Evolutionary conservation across 306 rosid species (phyloP).

Genomic region (Vigna angularis): DNA sequence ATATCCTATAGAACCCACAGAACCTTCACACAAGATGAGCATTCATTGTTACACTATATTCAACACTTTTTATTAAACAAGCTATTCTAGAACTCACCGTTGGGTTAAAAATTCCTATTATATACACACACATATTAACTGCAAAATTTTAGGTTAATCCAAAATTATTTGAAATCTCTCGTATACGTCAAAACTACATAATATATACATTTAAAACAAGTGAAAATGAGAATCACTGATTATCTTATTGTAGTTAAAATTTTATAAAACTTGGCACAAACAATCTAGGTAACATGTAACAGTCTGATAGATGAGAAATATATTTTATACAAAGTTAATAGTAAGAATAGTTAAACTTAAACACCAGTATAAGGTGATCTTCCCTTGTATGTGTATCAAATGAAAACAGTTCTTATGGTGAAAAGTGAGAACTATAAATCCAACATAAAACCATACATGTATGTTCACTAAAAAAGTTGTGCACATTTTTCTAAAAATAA

Average conservation of each 20-base stretch:
- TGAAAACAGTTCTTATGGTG: not conserved
- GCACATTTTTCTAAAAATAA: not conserved
- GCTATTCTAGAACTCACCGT: not conserved
- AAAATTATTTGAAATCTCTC: not conserved
- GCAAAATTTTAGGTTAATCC: not conserved
- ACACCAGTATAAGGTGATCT: too few relatives aligned
- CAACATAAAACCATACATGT: not conserved
- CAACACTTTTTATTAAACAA: not conserved
- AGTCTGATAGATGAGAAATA: not conserved
- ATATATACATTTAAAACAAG: not conserved
- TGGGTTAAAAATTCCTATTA: not conserved
- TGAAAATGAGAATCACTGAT: not conserved
- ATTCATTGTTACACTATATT: not conserved
- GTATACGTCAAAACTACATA: not conserved
- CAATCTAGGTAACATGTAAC: not conserved
- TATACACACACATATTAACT: not conserved
- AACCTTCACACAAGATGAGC: constrained; percentile 16
- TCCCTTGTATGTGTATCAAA: not conserved
- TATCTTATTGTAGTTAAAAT: not conserved
- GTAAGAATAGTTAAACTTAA: not conserved
- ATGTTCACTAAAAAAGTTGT: not conserved
- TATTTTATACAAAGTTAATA: not conserved
- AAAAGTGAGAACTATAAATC: not conserved
- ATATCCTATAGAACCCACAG: constrained; percentile 10
- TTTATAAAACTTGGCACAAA: not conserved